Base-by-base conservation (phyloP, 139 green algal genomes). In the Chlamydomonas sp. region DNA sequence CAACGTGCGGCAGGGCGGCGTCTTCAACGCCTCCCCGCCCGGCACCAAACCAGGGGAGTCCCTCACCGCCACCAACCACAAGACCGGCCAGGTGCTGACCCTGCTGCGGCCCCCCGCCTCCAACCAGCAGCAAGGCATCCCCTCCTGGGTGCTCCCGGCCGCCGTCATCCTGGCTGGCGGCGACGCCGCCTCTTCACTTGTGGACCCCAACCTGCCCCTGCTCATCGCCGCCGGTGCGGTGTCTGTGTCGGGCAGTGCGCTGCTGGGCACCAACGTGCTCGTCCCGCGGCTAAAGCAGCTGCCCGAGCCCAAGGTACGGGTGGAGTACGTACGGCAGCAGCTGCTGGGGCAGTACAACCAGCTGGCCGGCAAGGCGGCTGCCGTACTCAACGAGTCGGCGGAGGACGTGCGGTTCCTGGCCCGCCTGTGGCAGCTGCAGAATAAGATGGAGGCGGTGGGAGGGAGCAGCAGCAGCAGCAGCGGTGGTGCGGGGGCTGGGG, bases 371-470 rank as follows among this genome's bases (percentile, higher is more conserved):
- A 94, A 93, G 81, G 90, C 92, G 1, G 83, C 89, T 3, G 82
- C 85, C 0, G 89, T 89, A 49, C 60, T 91, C 64, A 14, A 85
- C 2, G 95, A 95, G 60, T 85, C 85, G 4, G 80, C 85, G 4
- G 95, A 97, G 64, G 96, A 99, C 78, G 90, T 98, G 69, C 92
- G 95, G 6, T 91, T 96, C 79, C 94, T 99, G 58, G 97, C 97
- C 3, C 91, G 92, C 49, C 85, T 99, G 79, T 98, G 96, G 92
- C 97, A 99, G 94, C 92, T 99, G 80, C 93, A 97, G 83, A 94
- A 92, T 80, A 98, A 98, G 86, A 98, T 98, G 96, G 89, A 95
- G 84, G 90, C 94, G 0, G 95, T 98, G 7, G 93, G n/a, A n/a
- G n/a, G n/a, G n/a, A n/a, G n/a, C n/a, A n/a, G n/a, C n/a, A n/a